Percentiles rank a stretch among this genome's conserved stretches.
These are phyloP conservation scores for Phytophthora vignae DNA, from an alignment of 352 stramenopile genomes.

Conservation along the genomic window DNA sequence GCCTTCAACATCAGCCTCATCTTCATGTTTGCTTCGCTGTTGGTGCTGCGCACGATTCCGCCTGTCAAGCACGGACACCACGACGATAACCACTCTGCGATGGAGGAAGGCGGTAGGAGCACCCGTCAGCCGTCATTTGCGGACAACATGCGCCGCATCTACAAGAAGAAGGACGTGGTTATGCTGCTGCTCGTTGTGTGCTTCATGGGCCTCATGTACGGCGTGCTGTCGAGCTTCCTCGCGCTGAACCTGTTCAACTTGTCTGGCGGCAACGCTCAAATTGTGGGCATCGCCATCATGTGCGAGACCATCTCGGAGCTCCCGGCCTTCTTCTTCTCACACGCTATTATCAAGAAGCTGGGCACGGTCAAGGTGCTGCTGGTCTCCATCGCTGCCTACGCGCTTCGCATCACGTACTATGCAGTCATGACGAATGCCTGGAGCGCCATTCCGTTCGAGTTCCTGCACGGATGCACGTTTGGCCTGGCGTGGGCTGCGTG, in stretches of 20 bases:
- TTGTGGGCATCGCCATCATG: slow-evolving; percentile 69
- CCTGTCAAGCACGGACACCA: slow-evolving; percentile 48
- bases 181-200: slow-evolving; percentile 71
- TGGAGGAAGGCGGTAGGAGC: slow-evolving; percentile 32
- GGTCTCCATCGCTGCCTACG: slow-evolving; percentile 58
- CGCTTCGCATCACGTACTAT: slow-evolving; percentile 61
- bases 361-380: slow-evolving; percentile 69
- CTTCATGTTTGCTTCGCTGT: slow-evolving; percentile 56
- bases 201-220: slow-evolving; percentile 80
- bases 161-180: slow-evolving; percentile 57
- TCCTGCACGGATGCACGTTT: slow-evolving; percentile 64
- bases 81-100: slow-evolving; percentile 27
- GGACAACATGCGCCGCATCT: slow-evolving; percentile 37
- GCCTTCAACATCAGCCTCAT: slow-evolving; percentile 70
- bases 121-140: slow-evolving; percentile 23
- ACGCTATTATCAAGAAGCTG: slow-evolving; percentile 64
- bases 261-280: slow-evolving; percentile 63
- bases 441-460: slow-evolving; percentile 68
- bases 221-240: slow-evolving; percentile 76
- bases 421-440: slow-evolving; percentile 66
- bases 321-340: slow-evolving; percentile 78
- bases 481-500: slow-evolving; percentile 59
- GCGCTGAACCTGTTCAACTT: slow-evolving; percentile 81
- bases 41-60: slow-evolving; percentile 62
- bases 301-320: slow-evolving; percentile 61